These are phyloP conservation scores for Aspergillus sp. DNA, from an alignment of 2,329 filamentous ascomycete species.

Conservation along the genomic window DNA sequence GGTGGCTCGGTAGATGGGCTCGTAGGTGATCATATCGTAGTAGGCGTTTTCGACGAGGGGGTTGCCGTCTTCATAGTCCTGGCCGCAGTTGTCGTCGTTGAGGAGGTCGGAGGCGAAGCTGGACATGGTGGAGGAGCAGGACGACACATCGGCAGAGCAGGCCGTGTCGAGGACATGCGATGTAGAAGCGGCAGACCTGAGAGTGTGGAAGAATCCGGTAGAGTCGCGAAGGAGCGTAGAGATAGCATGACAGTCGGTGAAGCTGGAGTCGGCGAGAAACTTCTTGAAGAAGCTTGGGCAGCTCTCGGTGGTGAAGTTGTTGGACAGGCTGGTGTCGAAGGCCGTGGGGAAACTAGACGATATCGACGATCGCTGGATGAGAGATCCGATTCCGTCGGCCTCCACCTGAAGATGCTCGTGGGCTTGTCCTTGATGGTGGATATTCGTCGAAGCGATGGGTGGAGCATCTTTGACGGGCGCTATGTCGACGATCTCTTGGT, in stretches of 20 bases:
- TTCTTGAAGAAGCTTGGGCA: conserved; percentile 60
- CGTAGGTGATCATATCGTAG: conserved; percentile 73
- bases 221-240: conserved; percentile 86
- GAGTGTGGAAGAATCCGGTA: conserved; percentile 76
- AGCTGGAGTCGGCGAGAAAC: conserved; percentile 66
- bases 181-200: conserved; percentile 68
- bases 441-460: conserved; percentile 7
- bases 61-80: conserved; percentile 68
- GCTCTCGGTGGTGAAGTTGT: conserved; percentile 58
- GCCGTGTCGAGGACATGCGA: conserved; percentile 76
- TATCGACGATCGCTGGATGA: not conserved
- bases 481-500: conserved; percentile 11
- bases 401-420: not conserved
- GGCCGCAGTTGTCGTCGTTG: conserved; percentile 63
- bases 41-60: conserved; percentile 72
- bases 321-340: conserved; percentile 65
- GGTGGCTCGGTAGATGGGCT: conserved; percentile 73
- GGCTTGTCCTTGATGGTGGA: not conserved
- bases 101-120: conserved; percentile 66
- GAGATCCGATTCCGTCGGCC: not conserved
- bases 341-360: conserved; percentile 54
- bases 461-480: conserved; percentile 1
- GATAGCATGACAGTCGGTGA: conserved; percentile 75
- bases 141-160: conserved; percentile 66
- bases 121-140: conserved; percentile 67